Conservation (phyloP, 192 early-diverging fungal genomes). For the Coemansia sp. region DNA sequence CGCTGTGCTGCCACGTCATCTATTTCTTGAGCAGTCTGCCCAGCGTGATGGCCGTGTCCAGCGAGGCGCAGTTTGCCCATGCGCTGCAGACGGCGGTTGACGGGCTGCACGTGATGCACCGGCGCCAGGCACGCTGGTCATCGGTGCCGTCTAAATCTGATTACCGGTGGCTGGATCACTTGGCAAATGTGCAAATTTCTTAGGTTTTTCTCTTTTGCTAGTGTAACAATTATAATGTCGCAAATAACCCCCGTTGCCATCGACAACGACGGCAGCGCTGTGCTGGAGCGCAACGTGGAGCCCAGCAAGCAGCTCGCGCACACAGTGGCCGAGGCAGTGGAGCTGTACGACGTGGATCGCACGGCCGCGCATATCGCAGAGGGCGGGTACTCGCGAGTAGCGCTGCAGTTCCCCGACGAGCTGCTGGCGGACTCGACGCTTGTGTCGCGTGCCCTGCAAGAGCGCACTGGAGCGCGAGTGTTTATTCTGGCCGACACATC, state of each 20-base stretch:
- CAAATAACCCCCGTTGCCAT: conserved; percentile 9
- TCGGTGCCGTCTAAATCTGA: conserved; percentile 1
- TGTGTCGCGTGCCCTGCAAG: conserved; percentile 59
- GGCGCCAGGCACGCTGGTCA: conserved; percentile 12
- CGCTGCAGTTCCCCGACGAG: conserved; percentile 95
- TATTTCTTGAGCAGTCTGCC: background rate
- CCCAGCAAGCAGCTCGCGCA: conserved; percentile 21
- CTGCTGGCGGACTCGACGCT: conserved; percentile 68
- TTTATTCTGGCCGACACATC: conserved; percentile 94
- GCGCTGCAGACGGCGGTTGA: conserved; percentile 4
- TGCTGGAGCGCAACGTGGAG: conserved; percentile 58
- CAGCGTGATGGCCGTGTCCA: background rate
- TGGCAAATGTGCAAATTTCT: background rate
- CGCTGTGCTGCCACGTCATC: conserved; percentile 13
- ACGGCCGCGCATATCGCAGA: conserved; percentile 56
- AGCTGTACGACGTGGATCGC: conserved; percentile 66
- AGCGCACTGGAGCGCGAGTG: conserved; percentile 50
- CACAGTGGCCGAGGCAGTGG: conserved; percentile 38
- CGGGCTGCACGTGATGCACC: conserved; percentile 9
- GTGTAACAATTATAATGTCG: background rate
- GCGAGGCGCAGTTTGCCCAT: conserved; percentile 7
- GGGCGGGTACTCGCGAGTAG: conserved; percentile 57
- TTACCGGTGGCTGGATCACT: conserved; percentile 1
- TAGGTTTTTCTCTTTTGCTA: background rate
- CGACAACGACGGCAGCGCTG: conserved; percentile 66